Evolutionary conservation across 139 green algal species (phyloP).

Genomic region (Micractinium sp.): DNA sequence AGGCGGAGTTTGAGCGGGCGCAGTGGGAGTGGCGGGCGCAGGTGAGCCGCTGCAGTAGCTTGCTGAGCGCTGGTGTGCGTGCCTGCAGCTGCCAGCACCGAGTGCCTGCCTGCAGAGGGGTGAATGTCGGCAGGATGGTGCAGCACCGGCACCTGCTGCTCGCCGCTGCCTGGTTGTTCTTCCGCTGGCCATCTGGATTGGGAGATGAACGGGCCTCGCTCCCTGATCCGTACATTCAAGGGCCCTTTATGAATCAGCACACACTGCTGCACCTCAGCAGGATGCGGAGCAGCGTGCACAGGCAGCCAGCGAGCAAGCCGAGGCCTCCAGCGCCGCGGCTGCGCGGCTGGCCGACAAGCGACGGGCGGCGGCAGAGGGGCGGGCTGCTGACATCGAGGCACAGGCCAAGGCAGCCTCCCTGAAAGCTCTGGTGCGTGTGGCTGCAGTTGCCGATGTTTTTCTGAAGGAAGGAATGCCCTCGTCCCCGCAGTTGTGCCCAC

Average conservation of each 20-base stretch:
- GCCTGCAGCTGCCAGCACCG: background rate
- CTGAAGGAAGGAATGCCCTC: too few relatives aligned
- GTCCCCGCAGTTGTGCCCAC: too few relatives aligned
- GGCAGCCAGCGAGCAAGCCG: background rate
- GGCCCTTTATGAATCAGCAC: background rate
- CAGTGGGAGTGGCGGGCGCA: constrained; percentile 28
- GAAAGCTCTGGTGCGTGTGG: constrained; percentile 12
- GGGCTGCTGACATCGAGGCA: background rate
- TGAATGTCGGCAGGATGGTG: background rate
- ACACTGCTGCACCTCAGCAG: background rate
- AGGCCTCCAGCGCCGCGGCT: background rate
- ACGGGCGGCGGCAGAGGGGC: background rate
- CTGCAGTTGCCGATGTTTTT: too few relatives aligned
- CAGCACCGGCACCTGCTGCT: too few relatives aligned
- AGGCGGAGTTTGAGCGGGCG: background rate
- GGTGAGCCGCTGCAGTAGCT: background rate
- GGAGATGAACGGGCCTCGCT: too few relatives aligned
- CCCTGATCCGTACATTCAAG: background rate
- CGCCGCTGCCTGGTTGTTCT: too few relatives aligned
- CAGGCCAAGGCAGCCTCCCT: constrained; percentile 34
- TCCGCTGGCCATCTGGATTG: too few relatives aligned
- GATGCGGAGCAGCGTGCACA: constrained; percentile 1
- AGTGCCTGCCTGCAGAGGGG: background rate
- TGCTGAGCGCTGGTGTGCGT: background rate
- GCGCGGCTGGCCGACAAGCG: background rate